phyloP scores from a whole-genome alignment of 2,329 filamentous ascomycete species.

The Phaeomoniella chlamydospora region DNA sequence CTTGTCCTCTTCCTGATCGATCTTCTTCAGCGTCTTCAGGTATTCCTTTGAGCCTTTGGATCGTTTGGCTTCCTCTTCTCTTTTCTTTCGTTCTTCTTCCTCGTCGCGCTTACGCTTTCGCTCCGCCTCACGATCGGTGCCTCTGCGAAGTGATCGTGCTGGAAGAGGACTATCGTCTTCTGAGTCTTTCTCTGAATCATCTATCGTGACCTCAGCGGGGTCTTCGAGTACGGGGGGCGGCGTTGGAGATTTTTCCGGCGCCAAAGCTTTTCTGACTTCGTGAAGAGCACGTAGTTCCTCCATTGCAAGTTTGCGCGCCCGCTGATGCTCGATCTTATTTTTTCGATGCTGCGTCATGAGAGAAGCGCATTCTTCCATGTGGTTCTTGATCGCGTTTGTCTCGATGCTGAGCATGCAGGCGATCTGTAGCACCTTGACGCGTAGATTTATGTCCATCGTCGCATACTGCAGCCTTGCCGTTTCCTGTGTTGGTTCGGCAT shows the following conservation, averaged over 20 bases:
- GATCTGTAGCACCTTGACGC: conserved; percentile 67
- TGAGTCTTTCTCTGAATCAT: conserved; percentile 41
- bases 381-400: conserved; percentile 72
- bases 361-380: conserved; percentile 83
- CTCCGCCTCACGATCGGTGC: conserved; percentile 55
- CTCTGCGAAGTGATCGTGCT: conserved; percentile 44
- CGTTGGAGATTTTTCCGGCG: conserved; percentile 29
- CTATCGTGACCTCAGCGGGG: conserved; percentile 31
- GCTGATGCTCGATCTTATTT: conserved; percentile 85
- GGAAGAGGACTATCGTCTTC: conserved; percentile 53
- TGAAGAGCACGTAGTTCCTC: conserved; percentile 31
- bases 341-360: conserved; percentile 93
- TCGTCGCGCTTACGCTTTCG: conserved; percentile 63
- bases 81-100: conserved; percentile 55
- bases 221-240: conserved; percentile 26
- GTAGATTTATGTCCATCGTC: conserved; percentile 66
- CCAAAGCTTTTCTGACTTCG: conserved; percentile 30
- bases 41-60: conserved; percentile 80
- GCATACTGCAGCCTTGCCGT: conserved; percentile 61
- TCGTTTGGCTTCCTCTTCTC: conserved; percentile 48
- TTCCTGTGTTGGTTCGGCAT: conserved; percentile 59
- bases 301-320: conserved; percentile 48
- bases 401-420: conserved; percentile 74
- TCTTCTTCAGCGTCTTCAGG: conserved; percentile 73
- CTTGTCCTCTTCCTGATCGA: conserved; percentile 69